Conservation (phyloP, 352 stramenopile species). For the Phytophthora constricta region DNA sequence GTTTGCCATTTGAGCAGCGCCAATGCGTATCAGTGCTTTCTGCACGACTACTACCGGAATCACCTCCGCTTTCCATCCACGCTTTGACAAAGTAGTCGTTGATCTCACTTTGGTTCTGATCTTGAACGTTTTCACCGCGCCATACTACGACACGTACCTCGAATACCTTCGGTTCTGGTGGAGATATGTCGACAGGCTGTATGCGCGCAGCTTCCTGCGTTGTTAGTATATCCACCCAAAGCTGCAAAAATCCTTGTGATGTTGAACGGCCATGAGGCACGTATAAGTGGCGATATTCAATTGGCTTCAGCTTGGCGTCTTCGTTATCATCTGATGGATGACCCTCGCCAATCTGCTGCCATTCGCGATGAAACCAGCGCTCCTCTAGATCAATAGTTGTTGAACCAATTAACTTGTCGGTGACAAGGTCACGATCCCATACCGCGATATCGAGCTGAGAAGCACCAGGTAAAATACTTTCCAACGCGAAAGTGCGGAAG, state of each 20-base stretch:
- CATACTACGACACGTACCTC: constrained; percentile 92
- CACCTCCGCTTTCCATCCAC: constrained; percentile 80
- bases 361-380: constrained; percentile 91
- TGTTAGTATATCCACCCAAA: constrained; percentile 93
- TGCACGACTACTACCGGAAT: constrained; percentile 22
- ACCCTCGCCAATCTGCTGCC: constrained; percentile 64
- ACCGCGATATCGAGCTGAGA: constrained; percentile 83
- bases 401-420: constrained; percentile 90
- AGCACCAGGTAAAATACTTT: constrained; percentile 72
- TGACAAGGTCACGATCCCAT: constrained; percentile 80
- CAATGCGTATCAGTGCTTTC: constrained; percentile 91
- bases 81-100: constrained; percentile 94
- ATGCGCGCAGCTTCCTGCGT: constrained; percentile 68
- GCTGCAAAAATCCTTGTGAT: constrained; percentile 72
- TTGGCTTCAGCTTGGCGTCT: constrained; percentile 65
- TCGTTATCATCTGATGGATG: constrained; percentile 15
- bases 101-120: constrained; percentile 78
- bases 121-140: constrained; percentile 84
- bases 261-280: constrained; percentile 64
- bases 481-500: constrained; percentile 68
- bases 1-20: constrained; percentile 90
- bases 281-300: constrained; percentile 90
- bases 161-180: constrained; percentile 70
- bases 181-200: constrained; percentile 71
- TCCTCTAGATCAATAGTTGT: constrained; percentile 94